Percentiles rank a stretch among this genome's conserved stretches.
Evolutionary conservation across 352 stramenopile genomes (phyloP).

Genomic region (Phytopythium delawarense): DNA sequence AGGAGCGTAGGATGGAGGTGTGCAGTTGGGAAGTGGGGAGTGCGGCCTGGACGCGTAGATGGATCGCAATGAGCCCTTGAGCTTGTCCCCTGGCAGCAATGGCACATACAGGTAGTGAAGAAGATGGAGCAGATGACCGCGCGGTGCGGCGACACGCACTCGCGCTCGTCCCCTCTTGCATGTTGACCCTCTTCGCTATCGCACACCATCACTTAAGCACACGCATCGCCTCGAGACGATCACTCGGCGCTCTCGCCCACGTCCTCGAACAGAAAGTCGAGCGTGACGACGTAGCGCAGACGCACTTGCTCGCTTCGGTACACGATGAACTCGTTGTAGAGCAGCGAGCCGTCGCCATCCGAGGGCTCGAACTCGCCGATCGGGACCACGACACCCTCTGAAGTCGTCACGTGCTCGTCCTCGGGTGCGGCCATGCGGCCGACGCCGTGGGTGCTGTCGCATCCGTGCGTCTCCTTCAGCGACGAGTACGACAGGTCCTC

Average conservation of each 20-base stretch:
- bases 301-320: constrained; percentile 66
- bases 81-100: not conserved
- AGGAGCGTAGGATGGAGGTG: not conserved
- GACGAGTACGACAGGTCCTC: constrained; percentile 49
- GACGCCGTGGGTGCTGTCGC: constrained; percentile 48
- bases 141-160: not conserved
- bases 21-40: not conserved
- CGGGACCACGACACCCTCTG: constrained; percentile 50
- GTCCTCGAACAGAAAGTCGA: constrained; percentile 46
- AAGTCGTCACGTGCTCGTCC: constrained; percentile 41
- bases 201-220: not conserved
- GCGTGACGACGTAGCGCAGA: constrained; percentile 52
- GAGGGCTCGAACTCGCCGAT: constrained; percentile 50
- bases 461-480: constrained; percentile 28
- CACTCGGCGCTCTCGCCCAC: constrained; percentile 6
- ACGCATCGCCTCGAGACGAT: not conserved
- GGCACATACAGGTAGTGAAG: not conserved
- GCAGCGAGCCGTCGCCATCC: constrained; percentile 39
- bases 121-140: not conserved
- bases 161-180: not conserved
- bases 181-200: not conserved
- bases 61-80: not conserved
- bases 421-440: constrained; percentile 48
- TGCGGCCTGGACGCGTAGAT: not conserved
- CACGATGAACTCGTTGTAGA: constrained; percentile 80